phyloP scores from a whole-genome alignment of 306 rosid genomes.

The Quercus glauca region DNA sequence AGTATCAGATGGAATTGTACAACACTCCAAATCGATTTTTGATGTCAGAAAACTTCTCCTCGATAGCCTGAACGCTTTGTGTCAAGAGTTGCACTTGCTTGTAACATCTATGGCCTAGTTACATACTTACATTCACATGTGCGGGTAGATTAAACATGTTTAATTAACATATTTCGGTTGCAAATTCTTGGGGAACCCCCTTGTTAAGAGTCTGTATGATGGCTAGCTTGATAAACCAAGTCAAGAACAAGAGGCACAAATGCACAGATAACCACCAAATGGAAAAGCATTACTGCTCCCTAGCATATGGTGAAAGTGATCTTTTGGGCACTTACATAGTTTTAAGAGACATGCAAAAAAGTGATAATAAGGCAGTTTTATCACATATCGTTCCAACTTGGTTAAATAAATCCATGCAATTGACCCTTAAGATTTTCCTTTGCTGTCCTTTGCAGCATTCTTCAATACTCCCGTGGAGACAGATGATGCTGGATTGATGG shows the following conservation, averaged over 20 bases:
- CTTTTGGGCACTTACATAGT: neutral
- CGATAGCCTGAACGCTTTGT: too few relatives aligned
- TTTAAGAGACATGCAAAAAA: neutral
- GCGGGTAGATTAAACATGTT: too few relatives aligned
- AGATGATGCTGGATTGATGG: conserved; percentile 76
- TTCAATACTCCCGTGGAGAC: conserved; percentile 52
- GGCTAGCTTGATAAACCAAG: too few relatives aligned
- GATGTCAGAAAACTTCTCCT: too few relatives aligned
- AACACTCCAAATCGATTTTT: too few relatives aligned
- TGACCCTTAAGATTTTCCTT: conserved; percentile 8
- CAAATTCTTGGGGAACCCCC: too few relatives aligned
- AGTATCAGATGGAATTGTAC: too few relatives aligned
- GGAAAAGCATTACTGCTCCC: neutral
- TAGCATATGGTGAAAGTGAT: neutral
- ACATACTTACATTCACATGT: too few relatives aligned
- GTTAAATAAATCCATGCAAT: neutral
- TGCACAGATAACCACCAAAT: neutral
- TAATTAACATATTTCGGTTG: too few relatives aligned
- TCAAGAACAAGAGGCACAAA: neutral
- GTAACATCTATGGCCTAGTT: too few relatives aligned
- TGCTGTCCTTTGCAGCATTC: conserved; percentile 42
- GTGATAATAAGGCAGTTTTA: neutral
- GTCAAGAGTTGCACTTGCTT: too few relatives aligned
- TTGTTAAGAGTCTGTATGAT: too few relatives aligned
- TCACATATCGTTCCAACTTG: neutral